phyloP scores from a whole-genome alignment of 148 eudicot species.

The Rhododendron williamsianum region DNA sequence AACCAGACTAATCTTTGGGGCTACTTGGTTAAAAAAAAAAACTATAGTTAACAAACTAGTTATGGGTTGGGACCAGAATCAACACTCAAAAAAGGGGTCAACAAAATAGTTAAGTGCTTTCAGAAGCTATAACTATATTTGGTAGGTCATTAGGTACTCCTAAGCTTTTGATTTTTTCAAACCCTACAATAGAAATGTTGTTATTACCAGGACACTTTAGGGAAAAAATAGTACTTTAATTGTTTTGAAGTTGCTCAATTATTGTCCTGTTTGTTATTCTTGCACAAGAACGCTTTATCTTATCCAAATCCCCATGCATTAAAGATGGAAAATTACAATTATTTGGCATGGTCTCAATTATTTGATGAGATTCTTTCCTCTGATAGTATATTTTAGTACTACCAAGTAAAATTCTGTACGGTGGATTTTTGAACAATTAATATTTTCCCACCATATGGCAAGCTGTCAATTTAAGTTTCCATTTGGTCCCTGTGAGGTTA shows the following conservation, averaged over 20 bases:
- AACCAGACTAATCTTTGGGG: not conserved
- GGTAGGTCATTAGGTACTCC: not conserved
- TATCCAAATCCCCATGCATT: not conserved
- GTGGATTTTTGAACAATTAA: not conserved
- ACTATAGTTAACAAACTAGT: no score
- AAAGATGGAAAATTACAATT: not conserved
- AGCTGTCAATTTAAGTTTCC: no score
- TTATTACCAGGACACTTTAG: not conserved
- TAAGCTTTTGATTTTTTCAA: not conserved
- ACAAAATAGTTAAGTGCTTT: not conserved
- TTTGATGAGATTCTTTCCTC: not conserved
- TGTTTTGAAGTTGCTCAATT: conserved; percentile 1
- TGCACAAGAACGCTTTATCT: not conserved
- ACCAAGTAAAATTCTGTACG: not conserved
- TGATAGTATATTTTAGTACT: not conserved
- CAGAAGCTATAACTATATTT: not conserved
- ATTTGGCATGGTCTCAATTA: not conserved
- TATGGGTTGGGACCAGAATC: no score
- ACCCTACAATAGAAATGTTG: not conserved
- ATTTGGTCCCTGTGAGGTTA: not conserved
- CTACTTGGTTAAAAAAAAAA: not conserved
- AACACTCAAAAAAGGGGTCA: not conserved
- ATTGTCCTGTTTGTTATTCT: not conserved
- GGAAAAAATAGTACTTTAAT: not conserved
- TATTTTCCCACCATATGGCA: not conserved